Conservation (phyloP, 768 basidiomycete genomes). For the Hysterangium stoloniferum region DNA sequence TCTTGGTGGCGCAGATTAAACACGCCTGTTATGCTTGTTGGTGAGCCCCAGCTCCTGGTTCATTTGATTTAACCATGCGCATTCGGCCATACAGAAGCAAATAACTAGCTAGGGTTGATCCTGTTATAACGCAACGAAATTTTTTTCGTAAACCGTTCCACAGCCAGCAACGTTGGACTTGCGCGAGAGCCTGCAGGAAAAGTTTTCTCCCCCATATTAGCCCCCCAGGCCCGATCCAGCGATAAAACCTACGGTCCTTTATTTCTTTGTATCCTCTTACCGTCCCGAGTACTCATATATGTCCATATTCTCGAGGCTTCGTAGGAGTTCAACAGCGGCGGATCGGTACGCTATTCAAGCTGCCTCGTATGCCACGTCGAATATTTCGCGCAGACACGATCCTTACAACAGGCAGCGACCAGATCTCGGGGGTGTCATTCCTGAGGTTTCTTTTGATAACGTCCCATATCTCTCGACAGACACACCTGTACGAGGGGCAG, state of each 20-base stretch:
- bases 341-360: not conserved
- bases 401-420: not conserved
- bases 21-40: too few relatives aligned
- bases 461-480: slow-evolving; percentile 7
- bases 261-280: not conserved
- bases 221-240: not conserved
- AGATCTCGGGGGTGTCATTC: not conserved
- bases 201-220: not conserved
- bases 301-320: slow-evolving; percentile 8
- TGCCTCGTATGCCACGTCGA: not conserved
- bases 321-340: not conserved
- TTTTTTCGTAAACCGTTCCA: too few relatives aligned
- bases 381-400: not conserved
- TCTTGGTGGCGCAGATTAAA: too few relatives aligned
- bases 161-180: slow-evolving; percentile 8
- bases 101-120: too few relatives aligned
- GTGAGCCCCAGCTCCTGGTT: too few relatives aligned
- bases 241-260: not conserved
- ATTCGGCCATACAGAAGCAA: too few relatives aligned
- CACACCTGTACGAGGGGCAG: not conserved
- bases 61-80: too few relatives aligned
- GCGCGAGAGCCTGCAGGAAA: slow-evolving; percentile 8
- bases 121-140: too few relatives aligned
- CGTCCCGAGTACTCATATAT: not conserved
- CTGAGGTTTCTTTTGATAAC: slow-evolving; percentile 8